Percentiles rank a stretch among this genome's conserved stretches.
phyloP scores from a whole-genome alignment of 106 monocot species.

The Allium fistulosum region DNA sequence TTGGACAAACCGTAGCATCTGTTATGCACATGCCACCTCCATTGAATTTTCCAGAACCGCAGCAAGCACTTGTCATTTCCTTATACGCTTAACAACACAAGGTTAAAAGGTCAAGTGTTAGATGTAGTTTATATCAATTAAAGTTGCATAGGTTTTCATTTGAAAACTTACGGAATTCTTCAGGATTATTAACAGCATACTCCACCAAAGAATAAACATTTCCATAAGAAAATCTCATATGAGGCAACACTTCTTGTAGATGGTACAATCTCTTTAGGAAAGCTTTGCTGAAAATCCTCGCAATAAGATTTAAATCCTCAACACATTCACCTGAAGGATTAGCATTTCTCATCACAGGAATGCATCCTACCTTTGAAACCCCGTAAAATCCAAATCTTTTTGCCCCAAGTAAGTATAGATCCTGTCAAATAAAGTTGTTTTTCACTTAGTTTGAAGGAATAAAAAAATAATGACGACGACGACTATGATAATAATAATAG shows the following conservation, averaged over 20 bases:
- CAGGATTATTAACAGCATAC: background rate
- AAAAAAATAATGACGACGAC: too few relatives aligned
- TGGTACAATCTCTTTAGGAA: constrained; percentile 3
- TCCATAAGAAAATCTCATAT: constrained; percentile 29
- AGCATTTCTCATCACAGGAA: constrained; percentile 14
- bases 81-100: constrained; percentile 15
- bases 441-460: too few relatives aligned
- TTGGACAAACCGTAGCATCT: constrained; percentile 32
- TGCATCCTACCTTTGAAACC: constrained; percentile 16
- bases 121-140: background rate
- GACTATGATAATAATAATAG: too few relatives aligned
- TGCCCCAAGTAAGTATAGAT: constrained; percentile 18
- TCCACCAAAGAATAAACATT: constrained; percentile 10
- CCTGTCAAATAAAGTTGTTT: background rate
- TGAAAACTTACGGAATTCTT: constrained; percentile 4
- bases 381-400: constrained; percentile 27
- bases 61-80: constrained; percentile 38
- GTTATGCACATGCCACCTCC: constrained; percentile 27
- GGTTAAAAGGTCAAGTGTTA: background rate
- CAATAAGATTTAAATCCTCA: constrained; percentile 20
- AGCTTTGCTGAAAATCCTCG: constrained; percentile 17
- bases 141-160: background rate
- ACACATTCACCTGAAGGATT: constrained; percentile 12
- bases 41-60: constrained; percentile 41
- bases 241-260: constrained; percentile 11